These are phyloP conservation scores for Polygonum maritimum DNA, from an alignment of 148 eudicot species.

Conservation along the genomic window DNA sequence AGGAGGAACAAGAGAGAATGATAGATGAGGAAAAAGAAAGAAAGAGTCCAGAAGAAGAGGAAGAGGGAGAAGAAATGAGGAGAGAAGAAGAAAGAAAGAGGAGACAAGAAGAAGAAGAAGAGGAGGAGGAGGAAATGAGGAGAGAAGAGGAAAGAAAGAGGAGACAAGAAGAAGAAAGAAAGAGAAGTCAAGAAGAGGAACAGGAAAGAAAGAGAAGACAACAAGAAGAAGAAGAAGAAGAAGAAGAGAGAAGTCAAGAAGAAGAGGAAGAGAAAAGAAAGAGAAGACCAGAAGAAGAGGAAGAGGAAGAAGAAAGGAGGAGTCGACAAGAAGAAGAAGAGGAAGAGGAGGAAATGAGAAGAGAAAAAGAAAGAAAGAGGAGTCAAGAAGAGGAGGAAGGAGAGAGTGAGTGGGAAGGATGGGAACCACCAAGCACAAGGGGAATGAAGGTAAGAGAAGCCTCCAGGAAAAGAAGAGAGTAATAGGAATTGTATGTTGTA, in stretches of 20 bases:
- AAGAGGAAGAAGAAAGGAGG: conserved; percentile 25
- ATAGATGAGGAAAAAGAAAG: conserved; percentile 30
- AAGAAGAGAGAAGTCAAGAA: conserved; percentile 13
- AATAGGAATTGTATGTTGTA: too few species aligned
- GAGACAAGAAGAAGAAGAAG: background rate
- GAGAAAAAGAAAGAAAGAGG: conserved; percentile 26
- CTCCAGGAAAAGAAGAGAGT: too few species aligned
- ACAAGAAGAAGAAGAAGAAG: conserved; percentile 21
- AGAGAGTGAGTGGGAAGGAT: conserved; percentile 17
- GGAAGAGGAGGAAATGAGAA: conserved; percentile 35
- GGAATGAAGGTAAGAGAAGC: background rate
- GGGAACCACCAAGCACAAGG: conserved; percentile 5
- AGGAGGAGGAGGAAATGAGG: conserved; percentile 15
- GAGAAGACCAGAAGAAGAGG: conserved; percentile 46
- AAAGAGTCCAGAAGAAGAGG: conserved; percentile 12
- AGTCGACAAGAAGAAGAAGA: conserved; percentile 31
- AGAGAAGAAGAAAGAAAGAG: conserved; percentile 19
- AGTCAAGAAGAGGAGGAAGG: conserved; percentile 17
- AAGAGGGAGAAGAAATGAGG: conserved; percentile 17
- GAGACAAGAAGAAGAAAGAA: background rate
- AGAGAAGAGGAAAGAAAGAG: conserved; percentile 20
- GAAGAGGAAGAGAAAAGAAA: conserved; percentile 35
- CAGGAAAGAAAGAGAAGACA: background rate
- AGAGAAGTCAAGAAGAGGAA: conserved; percentile 19
- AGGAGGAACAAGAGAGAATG: conserved; percentile 46